Percentiles rank a stretch among this genome's conserved stretches.
phyloP scores from a whole-genome alignment of 306 rosid genomes.

The Corylus americana region DNA sequence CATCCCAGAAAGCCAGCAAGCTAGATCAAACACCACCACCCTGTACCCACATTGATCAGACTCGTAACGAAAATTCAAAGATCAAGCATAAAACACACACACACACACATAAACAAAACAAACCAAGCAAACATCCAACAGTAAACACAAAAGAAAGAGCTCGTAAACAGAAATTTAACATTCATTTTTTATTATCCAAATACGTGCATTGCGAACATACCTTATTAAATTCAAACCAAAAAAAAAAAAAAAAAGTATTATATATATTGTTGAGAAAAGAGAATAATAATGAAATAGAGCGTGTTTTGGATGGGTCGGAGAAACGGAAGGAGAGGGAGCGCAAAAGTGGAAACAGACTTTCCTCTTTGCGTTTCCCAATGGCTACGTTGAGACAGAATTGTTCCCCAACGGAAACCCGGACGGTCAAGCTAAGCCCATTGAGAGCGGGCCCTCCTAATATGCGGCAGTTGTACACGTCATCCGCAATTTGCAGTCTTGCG shows the following conservation, averaged over 20 bases:
- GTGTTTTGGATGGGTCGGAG: constrained; percentile 5
- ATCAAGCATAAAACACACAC: constrained; percentile 1
- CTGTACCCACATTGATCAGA: constrained; percentile 38
- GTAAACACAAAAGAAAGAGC: no score
- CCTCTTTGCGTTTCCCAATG: constrained; percentile 7
- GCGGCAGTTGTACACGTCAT: constrained; percentile 51
- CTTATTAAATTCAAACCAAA: not conserved
- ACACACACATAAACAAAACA: not conserved
- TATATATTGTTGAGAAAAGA: not conserved
- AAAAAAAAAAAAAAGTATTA: not conserved
- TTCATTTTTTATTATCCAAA: not conserved
- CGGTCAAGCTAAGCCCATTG: constrained; percentile 39
- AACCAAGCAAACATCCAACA: not conserved
- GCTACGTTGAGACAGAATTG: constrained; percentile 49
- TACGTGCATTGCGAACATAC: constrained; percentile 8
- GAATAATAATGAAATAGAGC: constrained; percentile 1
- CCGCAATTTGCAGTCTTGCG: constrained; percentile 29
- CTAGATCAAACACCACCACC: constrained; percentile 33
- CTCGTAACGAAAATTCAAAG: constrained; percentile 31
- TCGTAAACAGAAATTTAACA: not conserved
- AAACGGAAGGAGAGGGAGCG: constrained; percentile 20
- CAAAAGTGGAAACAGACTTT: constrained; percentile 25
- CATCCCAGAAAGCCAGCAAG: constrained; percentile 32
- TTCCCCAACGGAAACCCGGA: constrained; percentile 37
- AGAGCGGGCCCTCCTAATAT: constrained; percentile 61